A percentile compares a stretch with the other conserved stretches of the same genome.
These are phyloP conservation scores for Blastocystis sp. DNA, from an alignment of 352 stramenopile species.

Conservation along the genomic window DNA sequence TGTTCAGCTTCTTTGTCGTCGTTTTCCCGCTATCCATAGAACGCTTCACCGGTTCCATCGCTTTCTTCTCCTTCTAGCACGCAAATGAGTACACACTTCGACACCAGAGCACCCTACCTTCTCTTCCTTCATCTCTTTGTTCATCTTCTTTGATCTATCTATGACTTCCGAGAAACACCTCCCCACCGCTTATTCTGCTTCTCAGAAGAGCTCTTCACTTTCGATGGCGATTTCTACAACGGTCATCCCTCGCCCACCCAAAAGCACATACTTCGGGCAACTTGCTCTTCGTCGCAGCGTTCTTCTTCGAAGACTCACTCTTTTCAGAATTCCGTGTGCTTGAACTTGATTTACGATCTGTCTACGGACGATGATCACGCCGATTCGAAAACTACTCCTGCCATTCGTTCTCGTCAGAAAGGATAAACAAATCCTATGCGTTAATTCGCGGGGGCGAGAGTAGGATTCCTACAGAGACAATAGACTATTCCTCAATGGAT, in stretches of 20 bases:
- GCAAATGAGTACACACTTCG: constrained; percentile 10
- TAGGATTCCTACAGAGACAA: no score
- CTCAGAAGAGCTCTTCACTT: neutral
- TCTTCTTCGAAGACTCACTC: neutral
- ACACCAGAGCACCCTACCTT: constrained; percentile 33
- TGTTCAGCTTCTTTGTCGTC: constrained; percentile 4
- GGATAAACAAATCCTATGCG: neutral
- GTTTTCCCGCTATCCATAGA: neutral
- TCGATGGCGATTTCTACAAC: neutral
- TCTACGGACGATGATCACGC: neutral
- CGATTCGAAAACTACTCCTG: neutral
- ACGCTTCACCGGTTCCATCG: neutral
- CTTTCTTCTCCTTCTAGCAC: constrained; percentile 67
- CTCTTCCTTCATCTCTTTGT: neutral
- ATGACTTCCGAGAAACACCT: neutral
- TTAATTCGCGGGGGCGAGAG: no score
- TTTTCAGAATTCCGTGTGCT: neutral
- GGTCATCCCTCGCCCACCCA: neutral
- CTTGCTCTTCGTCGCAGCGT: neutral
- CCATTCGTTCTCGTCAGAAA: neutral
- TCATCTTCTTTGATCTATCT: neutral
- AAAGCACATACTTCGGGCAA: neutral
- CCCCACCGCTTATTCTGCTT: constrained; percentile 17
- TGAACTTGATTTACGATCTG: neutral
- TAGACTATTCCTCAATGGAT: neutral